Conservation (phyloP, 441 rosid species). For the Eruca vesicaria region DNA sequence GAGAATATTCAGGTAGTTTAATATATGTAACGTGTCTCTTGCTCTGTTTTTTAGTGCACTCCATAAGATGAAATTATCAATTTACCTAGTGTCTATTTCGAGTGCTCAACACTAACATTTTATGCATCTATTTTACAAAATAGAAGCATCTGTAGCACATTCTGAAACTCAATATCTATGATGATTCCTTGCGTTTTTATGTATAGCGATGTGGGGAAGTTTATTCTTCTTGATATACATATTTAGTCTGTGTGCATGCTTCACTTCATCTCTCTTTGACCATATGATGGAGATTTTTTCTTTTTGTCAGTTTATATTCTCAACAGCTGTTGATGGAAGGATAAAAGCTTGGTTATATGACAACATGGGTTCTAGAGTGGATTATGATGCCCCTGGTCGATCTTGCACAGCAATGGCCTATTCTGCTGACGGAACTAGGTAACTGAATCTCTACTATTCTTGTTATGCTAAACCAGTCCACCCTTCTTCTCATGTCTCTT, state of each 20-base stretch:
- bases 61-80: background rate
- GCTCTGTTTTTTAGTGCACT: background rate
- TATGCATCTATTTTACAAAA: background rate
- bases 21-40: background rate
- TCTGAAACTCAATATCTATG: background rate
- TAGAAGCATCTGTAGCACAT: slow-evolving; percentile 12
- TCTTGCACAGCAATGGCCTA: slow-evolving; percentile 47
- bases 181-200: background rate
- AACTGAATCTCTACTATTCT: background rate
- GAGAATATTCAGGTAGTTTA: slow-evolving; percentile 56
- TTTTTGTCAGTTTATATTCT: slow-evolving; percentile 41
- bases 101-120: background rate
- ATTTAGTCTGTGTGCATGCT: background rate
- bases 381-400: slow-evolving; percentile 46
- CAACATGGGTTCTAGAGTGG: slow-evolving; percentile 47
- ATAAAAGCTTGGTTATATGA: slow-evolving; percentile 53
- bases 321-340: slow-evolving; percentile 48
- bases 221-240: background rate
- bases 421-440: slow-evolving; percentile 48
- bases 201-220: background rate
- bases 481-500: slow-evolving; percentile 15
- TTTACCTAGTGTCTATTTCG: background rate
- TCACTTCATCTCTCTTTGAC: background rate
- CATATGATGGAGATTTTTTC: background rate
- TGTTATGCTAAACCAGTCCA: background rate